Evolutionary conservation across 495 filamentous ascomycete genomes (phyloP), one percentile per base, ranked within the genome.

Genomic region (Xylaria nigripes): DNA sequence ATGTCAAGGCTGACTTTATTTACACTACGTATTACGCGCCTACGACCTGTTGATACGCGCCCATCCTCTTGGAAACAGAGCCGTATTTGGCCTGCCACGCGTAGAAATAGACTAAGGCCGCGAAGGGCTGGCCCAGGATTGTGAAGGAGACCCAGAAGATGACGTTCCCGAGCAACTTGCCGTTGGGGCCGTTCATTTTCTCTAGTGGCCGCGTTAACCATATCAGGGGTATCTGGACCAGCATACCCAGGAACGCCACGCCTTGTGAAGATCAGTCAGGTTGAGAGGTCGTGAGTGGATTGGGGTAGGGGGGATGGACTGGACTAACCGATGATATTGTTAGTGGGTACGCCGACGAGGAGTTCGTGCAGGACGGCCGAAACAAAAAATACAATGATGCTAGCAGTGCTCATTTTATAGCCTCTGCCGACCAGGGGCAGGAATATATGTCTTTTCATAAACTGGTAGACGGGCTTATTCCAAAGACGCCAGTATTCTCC

Each of bases 31-130:
- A 23, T 49, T 60, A 65, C 5, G 29, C 30, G 18, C 48, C 3
- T 41, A 44, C 29, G 2, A 46, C 21, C 13, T 48, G 30, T 19
- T 60, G 52, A 8, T 57, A 50, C 41, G 50, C 34, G 19, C 58
- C 63, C 63, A 66, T 60, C 38, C 44, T 62, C 63, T 63, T 70
- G 36, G 71, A 70, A 9, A 78, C 75, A 61, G 82, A 90, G 18
- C 93, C 93, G 66, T 95, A 95, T 71, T 98, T 98, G 18, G 89
- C 90, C 68, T 96, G 92, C 93, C 93, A 98, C 13, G 90, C 93
- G 65, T 95, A 96, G 68, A 95, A 98, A 67, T 98, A 98, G 57
- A 93, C 65, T 30, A 97, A 67, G 2, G 87, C 90, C 0, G 88
- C 92, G 34, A 96, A 73, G 10, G 93, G 93, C 76, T 98, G 93